These are phyloP conservation scores for Conringia planisiliqua DNA, from an alignment of 345 rosid species.

Conservation along the genomic window DNA sequence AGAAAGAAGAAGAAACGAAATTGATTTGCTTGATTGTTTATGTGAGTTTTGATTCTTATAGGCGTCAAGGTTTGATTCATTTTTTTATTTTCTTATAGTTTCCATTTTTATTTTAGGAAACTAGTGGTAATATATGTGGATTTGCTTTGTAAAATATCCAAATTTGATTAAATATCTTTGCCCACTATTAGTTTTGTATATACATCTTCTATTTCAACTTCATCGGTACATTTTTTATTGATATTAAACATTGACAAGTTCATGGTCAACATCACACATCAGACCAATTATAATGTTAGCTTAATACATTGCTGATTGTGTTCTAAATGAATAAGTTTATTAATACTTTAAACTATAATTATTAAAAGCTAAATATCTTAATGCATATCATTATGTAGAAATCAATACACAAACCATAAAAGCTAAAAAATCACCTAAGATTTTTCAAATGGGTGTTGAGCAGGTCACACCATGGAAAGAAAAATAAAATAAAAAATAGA, in stretches of 20 bases:
- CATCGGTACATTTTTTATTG: background rate
- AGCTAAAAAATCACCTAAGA: background rate
- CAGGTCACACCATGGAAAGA: background rate
- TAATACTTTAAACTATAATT: background rate
- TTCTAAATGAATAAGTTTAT: background rate
- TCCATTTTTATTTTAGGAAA: background rate
- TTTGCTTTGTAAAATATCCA: background rate
- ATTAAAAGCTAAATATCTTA: background rate
- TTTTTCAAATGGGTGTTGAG: background rate
- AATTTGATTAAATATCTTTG: background rate
- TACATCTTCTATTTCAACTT: background rate
- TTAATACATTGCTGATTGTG: background rate
- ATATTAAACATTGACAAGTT: slow-evolving; percentile 5
- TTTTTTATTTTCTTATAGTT: background rate
- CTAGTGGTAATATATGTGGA: background rate
- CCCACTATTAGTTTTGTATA: background rate
- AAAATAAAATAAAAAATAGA: background rate
- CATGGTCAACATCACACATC: slow-evolving; percentile 1
- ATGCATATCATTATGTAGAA: background rate
- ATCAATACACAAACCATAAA: background rate
- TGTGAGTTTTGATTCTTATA: slow-evolving; percentile 5
- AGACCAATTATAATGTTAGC: background rate
- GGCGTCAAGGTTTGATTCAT: background rate
- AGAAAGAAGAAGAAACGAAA: background rate
- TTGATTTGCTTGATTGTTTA: background rate